Base-by-base conservation (phyloP, 2,329 filamentous ascomycete genomes). In the Herpotrichia juniperi region DNA sequence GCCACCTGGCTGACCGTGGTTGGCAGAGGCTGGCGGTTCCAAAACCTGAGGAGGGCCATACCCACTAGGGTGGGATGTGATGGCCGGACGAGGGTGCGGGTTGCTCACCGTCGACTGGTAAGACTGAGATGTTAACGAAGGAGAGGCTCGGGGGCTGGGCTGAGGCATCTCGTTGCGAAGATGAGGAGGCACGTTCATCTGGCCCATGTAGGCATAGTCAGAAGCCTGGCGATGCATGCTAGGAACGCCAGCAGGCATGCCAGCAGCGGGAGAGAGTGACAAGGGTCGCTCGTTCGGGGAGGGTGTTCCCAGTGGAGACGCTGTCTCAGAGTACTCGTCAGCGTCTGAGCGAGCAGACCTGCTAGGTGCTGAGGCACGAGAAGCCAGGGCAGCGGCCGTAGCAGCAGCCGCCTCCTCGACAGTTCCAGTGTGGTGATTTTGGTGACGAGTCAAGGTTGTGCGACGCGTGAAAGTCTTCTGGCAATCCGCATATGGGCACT, bases 391-490 rank as follows among this genome's bases (percentile, higher is more conserved):
- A 35, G 92, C 92, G 28, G 91, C 92, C 0, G 92, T 96, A 4
- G 92, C 91, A 2, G 87, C 90, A 2, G 92, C 92, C 8, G 93
- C 91, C 74, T 97, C 93, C 73, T 97, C 93, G 14, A 97, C 90
- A 0, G 93, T 97, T 35, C 93, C 94, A 17, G 90, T 96, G 74
- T 97, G 94, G 66, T 96, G 91, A 64, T 96, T 96, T 76, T 97
- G 92, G 72, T 99, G 94, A 45, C 94, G 87, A 2, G 93, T 99
- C 56, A 99, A 80, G 2, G 94, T 97, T 1, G 94, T 97, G 59
- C 93, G 89, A 51, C 94, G 88, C 9, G 94, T 99, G 69, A 99
- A 99, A 0, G 93, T 97, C 83, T 97, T 97, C 71, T 97, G 93
- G 75, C 94, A 99, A 73, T 97, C 93, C 53, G 92, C 93, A 66